These are phyloP conservation scores for Collybia sp. DNA, from an alignment of 768 basidiomycete genomes.

Conservation along the genomic window DNA sequence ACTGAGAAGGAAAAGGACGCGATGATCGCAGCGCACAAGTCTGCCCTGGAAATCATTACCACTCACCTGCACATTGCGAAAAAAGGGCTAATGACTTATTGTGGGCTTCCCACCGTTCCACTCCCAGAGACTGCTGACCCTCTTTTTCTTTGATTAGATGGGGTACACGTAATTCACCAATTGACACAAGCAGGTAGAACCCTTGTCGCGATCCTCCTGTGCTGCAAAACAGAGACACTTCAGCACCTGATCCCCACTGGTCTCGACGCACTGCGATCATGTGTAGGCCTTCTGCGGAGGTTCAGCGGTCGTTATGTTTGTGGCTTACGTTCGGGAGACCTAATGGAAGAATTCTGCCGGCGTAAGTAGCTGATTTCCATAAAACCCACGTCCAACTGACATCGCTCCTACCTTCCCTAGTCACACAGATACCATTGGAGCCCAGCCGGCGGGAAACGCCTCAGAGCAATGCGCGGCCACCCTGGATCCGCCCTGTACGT, in stretches of 20 bases:
- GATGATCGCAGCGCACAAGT: constrained; percentile 69
- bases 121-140: not conserved
- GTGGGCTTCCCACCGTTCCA: constrained; percentile 42
- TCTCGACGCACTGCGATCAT: constrained; percentile 82
- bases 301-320: constrained; percentile 93
- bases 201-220: constrained; percentile 80
- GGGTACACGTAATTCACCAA: constrained; percentile 94
- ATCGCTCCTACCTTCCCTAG: constrained; percentile 24
- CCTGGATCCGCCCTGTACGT: constrained; percentile 87
- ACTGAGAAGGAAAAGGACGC: constrained; percentile 73
- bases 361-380: constrained; percentile 34
- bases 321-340: constrained; percentile 84
- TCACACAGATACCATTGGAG: constrained; percentile 86
- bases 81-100: constrained; percentile 92
- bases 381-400: not conserved
- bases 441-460: constrained; percentile 47
- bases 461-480: constrained; percentile 52
- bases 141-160: constrained; percentile 46
- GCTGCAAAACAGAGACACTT: constrained; percentile 78
- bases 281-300: constrained; percentile 79
- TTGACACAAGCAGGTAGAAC: constrained; percentile 92
- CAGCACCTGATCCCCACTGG: constrained; percentile 76
- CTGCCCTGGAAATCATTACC: constrained; percentile 77
- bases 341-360: constrained; percentile 95
- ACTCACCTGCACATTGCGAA: constrained; percentile 82